Evolutionary conservation across 1,284 basidiomycete species (phyloP), one percentile per base, ranked within the genome.

Genomic region (Fistulina hepatica): DNA sequence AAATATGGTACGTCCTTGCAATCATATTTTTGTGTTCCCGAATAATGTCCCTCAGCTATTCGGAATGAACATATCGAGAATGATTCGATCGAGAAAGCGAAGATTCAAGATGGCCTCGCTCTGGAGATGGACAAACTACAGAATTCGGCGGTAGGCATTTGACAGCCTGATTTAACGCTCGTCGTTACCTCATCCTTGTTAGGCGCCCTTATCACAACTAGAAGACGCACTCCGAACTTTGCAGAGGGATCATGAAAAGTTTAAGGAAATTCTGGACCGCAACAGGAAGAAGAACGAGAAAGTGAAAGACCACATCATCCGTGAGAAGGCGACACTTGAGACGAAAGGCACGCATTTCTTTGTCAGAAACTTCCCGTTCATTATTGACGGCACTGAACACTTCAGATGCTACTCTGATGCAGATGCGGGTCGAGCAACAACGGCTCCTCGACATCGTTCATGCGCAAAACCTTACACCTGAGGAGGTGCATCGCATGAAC

Each of bases 401-500:
- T 37, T 33, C 49, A 84, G 81, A 61, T 36, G 55, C 63, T 27
- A 67, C 71, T 37, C 60, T 86, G 31, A 72, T 76, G 37, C 67
- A 70, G 36, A 60, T 83, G 21, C 70, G 68, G 47, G 57, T 58
- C 21, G 81, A 90, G 47, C 71, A 81, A 42, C 61, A 62, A n/a
- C 68, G 69, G 40, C 64, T 88, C 17, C 59, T 64, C 7, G 66
- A 71, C 1, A 70, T 83, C 9, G 83, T 93, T 15, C 75, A 76
- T 48, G 74, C 67, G 25, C 89, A 93, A 56, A 91, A 92, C 52
- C 68, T 93, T 21, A 73, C 81, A 1, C 81, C 81, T 0, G 85
- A 91, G 53, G 88, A 93, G 58, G 85, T 90, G 28, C 62, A 72
- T 34, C 75, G 77, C 23, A 92, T 93, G 88, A 91, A 80, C 47